Conservation (phyloP, 257 asterid species). For the Solanum gracilifrons region DNA sequence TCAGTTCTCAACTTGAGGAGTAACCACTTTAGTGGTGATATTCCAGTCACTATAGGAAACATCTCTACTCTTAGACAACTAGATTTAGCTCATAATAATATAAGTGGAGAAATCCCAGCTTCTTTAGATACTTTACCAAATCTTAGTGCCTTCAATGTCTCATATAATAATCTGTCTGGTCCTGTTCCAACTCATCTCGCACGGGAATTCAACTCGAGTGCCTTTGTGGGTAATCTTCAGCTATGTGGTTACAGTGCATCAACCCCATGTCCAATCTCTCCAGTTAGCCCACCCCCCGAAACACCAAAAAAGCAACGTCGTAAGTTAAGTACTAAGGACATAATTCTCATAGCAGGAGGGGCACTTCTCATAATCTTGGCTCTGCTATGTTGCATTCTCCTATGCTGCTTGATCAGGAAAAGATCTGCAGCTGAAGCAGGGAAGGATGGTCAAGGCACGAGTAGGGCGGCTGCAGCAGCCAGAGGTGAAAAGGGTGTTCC, state of each 20-base stretch:
- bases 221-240: constrained; percentile 60
- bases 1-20: constrained; percentile 46
- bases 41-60: constrained; percentile 42
- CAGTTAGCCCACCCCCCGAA: constrained; percentile 18
- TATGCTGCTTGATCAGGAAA: constrained; percentile 54
- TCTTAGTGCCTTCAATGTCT: constrained; percentile 60
- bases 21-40: constrained; percentile 37
- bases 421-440: constrained; percentile 33
- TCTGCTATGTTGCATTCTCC: constrained; percentile 48
- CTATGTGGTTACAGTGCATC: constrained; percentile 68
- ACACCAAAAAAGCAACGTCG: constrained; percentile 12
- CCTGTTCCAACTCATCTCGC: constrained; percentile 52
- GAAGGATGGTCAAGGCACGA: constrained; percentile 6
- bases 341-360: constrained; percentile 72
- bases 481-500: constrained; percentile 30
- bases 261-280: constrained; percentile 37
- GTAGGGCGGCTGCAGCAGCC: background rate
- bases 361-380: constrained; percentile 43
- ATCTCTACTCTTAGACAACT: constrained; percentile 45
- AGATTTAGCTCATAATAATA: constrained; percentile 48
- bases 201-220: constrained; percentile 47
- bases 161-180: constrained; percentile 78
- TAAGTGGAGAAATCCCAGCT: constrained; percentile 61
- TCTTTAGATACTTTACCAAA: constrained; percentile 46
- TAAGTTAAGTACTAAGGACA: constrained; percentile 53